Conservation (phyloP, 441 rosid genomes). For the Pelargonium myrrhifolium region DNA sequence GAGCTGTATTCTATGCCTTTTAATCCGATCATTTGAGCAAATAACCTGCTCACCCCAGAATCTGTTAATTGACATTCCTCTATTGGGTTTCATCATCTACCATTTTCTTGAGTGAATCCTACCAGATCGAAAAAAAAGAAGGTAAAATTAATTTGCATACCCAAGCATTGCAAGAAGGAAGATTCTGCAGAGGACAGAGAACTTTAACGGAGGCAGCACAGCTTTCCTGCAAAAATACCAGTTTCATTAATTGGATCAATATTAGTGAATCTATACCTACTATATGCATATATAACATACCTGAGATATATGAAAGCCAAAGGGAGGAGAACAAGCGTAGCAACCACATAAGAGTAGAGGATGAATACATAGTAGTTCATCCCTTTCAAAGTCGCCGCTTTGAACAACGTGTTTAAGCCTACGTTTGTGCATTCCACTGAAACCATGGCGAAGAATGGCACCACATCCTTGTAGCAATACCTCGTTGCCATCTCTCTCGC, state of each 20-base stretch:
- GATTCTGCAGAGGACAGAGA: neutral
- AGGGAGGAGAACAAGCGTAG: neutral
- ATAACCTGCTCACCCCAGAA: slow-evolving; percentile 2
- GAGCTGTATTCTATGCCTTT: slow-evolving; percentile 21
- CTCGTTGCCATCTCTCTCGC: neutral
- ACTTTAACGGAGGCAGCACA: neutral
- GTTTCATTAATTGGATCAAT: neutral
- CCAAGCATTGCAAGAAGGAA: slow-evolving; percentile 2
- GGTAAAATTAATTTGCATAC: neutral
- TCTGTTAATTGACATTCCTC: neutral
- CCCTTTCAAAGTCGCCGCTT: neutral
- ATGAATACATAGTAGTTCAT: neutral
- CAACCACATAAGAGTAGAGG: neutral
- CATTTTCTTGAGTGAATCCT: neutral
- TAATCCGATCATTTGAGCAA: slow-evolving; percentile 21
- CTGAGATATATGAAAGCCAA: neutral
- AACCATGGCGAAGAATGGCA: slow-evolving; percentile 1
- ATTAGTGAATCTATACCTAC: neutral
- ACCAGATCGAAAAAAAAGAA: neutral
- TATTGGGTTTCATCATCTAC: neutral
- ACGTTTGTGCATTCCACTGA: neutral
- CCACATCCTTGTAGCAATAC: neutral
- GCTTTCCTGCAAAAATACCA: neutral
- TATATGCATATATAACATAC: neutral
- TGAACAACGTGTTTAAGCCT: neutral